Base-by-base conservation (phyloP, 1,139 yeast genomes). In the Saccharomyces hybrid region DNA sequence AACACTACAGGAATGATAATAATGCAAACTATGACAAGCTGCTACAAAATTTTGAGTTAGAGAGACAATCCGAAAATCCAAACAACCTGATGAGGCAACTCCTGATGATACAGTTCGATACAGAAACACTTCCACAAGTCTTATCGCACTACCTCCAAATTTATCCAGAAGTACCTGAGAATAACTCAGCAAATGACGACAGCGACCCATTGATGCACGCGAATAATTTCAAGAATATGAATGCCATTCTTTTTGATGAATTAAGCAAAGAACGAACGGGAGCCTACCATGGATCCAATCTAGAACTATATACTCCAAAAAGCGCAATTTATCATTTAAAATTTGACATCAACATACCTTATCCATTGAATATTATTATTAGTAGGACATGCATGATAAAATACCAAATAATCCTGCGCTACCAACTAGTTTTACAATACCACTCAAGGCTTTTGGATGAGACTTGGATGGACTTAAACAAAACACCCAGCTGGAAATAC, bases 371-470 rank as follows among this genome's bases (percentile, higher is more conserved):
- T 59, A 74, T 91, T 44, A 76, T 93, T 0, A 72, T 90, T 2
- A 82, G 87, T 27, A 80, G 84, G 56, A 85, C 88, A 47, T 81
- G 85, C 31, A 76, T 89, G 34, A 78, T 84, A 51, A 90, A 95
- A 57, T 90, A 86, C 64, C 96, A 91, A 67, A 74, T 89, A 32
- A 72, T 90, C 55, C 89, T 88, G 63, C 81, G 96, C 59, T 84
- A 88, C 60, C 74, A 88, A 48, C 71, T 85, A 29, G 77, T 84
- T 42, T 67, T 89, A 25, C 83, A 83, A 57, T 83, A 82, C 63
- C 75, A 87, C 9, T 83, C 82, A 61, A 78, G 80, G 56, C 73
- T 79, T 25, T 75, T 88, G 53, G 85, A 81, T 55, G 76, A 76
- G 27, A 80, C 88, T 0, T 89, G 96, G 96, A 73, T 78, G 47